These are phyloP conservation scores for Alnus glutinosa DNA, from an alignment of 306 rosid species.

Conservation along the genomic window DNA sequence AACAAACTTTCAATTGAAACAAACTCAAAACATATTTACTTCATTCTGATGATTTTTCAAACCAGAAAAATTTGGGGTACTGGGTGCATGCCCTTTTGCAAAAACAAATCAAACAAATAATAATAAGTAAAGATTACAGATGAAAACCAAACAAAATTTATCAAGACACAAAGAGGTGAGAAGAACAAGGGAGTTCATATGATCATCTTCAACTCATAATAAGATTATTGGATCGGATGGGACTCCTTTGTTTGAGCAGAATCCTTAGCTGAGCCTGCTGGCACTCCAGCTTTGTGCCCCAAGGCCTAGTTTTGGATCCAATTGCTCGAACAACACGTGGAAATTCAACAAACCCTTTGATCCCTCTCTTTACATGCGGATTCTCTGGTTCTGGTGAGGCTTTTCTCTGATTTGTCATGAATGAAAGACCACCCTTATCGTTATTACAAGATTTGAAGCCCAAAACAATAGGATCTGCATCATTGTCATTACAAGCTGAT, in stretches of 20 bases:
- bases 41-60: slow-evolving; percentile 7
- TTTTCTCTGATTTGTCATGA: slow-evolving; percentile 22
- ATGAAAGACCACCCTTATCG: slow-evolving; percentile 20
- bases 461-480: slow-evolving; percentile 6
- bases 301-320: slow-evolving; percentile 48
- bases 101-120: neutral
- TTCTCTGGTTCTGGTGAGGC: slow-evolving; percentile 48
- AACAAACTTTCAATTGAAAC: slow-evolving; percentile 15
- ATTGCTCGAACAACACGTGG: slow-evolving; percentile 51
- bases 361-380: slow-evolving; percentile 60
- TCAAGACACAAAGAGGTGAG: neutral
- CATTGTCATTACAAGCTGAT: neutral
- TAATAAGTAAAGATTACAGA: slow-evolving; percentile 2
- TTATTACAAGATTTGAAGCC: slow-evolving; percentile 11
- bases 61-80: slow-evolving; percentile 1
- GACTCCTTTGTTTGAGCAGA: slow-evolving; percentile 43
- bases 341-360: slow-evolving; percentile 66
- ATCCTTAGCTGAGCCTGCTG: slow-evolving; percentile 58
- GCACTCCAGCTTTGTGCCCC: slow-evolving; percentile 59
- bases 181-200: neutral
- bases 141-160: slow-evolving; percentile 10
- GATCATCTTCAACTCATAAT: slow-evolving; percentile 30
- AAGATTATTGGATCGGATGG: slow-evolving; percentile 40
- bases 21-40: slow-evolving; percentile 13
- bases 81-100: neutral